Percentiles rank a stretch among this genome's conserved stretches.
phyloP scores from a whole-genome alignment of 768 basidiomycete genomes.

The Lactarius trivialis region DNA sequence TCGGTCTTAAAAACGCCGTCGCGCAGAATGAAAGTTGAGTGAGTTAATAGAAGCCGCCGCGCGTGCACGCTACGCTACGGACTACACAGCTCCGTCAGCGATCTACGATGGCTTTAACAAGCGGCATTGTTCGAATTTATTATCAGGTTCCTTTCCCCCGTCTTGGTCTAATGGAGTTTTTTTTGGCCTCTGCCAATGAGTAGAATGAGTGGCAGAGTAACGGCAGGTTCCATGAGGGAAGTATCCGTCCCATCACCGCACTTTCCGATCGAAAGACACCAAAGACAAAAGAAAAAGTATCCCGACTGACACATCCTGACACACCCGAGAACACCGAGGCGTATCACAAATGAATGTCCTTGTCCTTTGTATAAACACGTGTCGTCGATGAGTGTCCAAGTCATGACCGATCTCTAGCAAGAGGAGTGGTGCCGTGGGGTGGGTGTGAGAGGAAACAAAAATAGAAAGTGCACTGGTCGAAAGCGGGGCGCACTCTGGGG shows the following conservation, averaged over 20 bases:
- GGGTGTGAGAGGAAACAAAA: not conserved
- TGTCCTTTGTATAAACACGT: not conserved
- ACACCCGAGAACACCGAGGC: not conserved
- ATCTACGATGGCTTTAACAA: not conserved
- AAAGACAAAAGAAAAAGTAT: not conserved
- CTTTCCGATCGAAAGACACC: not conserved
- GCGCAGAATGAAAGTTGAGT: not conserved
- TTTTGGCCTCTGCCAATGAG: not conserved
- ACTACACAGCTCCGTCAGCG: not conserved
- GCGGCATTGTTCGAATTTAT: not conserved
- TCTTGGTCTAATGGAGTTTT: not conserved
- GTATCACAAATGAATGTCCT: not conserved
- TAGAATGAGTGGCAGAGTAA: not conserved
- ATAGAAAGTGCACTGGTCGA: not conserved
- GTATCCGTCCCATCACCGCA: not conserved
- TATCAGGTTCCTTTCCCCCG: not conserved
- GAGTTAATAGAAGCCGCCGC: not conserved
- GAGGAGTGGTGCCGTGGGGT: no score
- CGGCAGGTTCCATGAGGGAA: not conserved
- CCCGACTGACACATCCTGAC: not conserved
- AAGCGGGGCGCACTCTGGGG: not conserved
- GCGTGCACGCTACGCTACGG: not conserved
- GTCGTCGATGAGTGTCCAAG: not conserved
- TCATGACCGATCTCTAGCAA: not conserved
- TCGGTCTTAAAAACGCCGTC: not conserved